These are phyloP conservation scores for Colletotrichum simmondsii DNA, from an alignment of 2,329 filamentous ascomycete species.

Conservation along the genomic window DNA sequence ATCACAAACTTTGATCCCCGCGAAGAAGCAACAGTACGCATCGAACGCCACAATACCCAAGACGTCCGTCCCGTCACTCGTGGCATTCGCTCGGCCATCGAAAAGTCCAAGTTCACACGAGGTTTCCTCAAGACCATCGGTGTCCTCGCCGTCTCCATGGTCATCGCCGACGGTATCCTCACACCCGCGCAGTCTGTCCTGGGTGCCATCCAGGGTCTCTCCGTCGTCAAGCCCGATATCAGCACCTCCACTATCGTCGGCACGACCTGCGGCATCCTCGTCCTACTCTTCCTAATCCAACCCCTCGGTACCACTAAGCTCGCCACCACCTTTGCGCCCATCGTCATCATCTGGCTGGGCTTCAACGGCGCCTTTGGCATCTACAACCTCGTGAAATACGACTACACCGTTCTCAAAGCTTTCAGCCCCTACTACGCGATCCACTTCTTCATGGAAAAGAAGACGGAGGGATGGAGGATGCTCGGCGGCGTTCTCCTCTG, in stretches of 20 bases:
- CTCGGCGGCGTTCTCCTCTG: constrained; percentile 78
- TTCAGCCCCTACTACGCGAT: constrained; percentile 71
- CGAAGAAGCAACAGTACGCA: constrained; percentile 63
- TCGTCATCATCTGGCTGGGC: constrained; percentile 74
- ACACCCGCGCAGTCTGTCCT: constrained; percentile 78
- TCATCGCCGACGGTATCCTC: constrained; percentile 73
- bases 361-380: constrained; percentile 73
- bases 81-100: constrained; percentile 65
- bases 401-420: constrained; percentile 65
- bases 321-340: constrained; percentile 70
- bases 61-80: constrained; percentile 65
- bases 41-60: constrained; percentile 67
- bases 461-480: constrained; percentile 69
- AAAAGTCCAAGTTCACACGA: constrained; percentile 64
- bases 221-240: constrained; percentile 68
- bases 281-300: constrained; percentile 72
- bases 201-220: constrained; percentile 73
- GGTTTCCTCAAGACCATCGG: constrained; percentile 69
- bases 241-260: constrained; percentile 69
- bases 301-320: constrained; percentile 73
- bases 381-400: constrained; percentile 66
- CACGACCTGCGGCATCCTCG: constrained; percentile 71
- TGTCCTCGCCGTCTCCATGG: constrained; percentile 74
- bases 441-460: constrained; percentile 68
- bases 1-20: constrained; percentile 70